phyloP scores from a whole-genome alignment of 2,329 filamentous ascomycete genomes.

The Verruconis gallopava region DNA sequence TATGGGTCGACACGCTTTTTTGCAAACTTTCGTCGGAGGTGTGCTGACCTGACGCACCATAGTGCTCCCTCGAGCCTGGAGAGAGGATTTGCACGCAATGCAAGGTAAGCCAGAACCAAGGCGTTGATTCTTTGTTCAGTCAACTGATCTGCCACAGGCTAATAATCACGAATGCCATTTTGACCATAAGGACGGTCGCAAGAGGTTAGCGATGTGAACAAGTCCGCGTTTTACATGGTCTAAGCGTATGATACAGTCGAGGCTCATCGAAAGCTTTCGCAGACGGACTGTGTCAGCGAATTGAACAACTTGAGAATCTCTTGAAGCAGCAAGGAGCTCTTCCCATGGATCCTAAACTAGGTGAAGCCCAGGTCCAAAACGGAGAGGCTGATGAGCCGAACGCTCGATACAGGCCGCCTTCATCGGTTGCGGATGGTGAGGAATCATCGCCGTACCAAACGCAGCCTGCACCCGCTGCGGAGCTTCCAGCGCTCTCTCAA shows the following conservation, averaged over 20 bases:
- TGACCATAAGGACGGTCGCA: neutral
- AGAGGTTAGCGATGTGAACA: neutral
- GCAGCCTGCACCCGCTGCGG: neutral
- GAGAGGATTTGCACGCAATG: neutral
- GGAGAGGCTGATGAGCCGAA: no score
- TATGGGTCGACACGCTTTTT: neutral
- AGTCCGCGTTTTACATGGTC: neutral
- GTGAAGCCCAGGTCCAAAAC: neutral
- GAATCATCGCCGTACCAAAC: neutral
- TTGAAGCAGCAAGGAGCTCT: neutral
- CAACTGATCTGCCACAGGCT: no score
- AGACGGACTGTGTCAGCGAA: neutral
- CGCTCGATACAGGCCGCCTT: neutral
- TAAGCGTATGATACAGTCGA: no score
- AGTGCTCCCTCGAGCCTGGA: neutral
- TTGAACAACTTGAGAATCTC: neutral
- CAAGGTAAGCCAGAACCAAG: no score
- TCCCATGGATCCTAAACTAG: neutral
- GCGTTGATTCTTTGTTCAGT: no score
- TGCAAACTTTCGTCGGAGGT: no score
- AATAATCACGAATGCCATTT: neutral
- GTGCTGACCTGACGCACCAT: neutral
- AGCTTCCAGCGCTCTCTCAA: neutral
- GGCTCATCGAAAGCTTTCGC: conserved; percentile 1
- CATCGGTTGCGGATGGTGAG: neutral